Evolutionary conservation across 345 rosid species (phyloP), one percentile per base, ranked within the genome.

Genomic region (Eucalyptus tenuipes): DNA sequence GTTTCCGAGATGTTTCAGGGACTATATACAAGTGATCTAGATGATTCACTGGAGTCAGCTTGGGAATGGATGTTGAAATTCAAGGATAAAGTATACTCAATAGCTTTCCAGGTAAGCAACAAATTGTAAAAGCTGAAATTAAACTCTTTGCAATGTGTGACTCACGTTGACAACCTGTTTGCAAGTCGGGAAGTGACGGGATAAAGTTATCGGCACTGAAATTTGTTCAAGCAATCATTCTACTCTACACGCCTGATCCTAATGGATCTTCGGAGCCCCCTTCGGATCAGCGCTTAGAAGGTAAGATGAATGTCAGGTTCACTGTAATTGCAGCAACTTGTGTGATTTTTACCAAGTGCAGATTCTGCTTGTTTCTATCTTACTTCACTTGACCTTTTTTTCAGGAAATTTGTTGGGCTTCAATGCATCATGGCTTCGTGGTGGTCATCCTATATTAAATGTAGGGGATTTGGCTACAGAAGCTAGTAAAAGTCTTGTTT

Each of bases 401-500:
- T 88, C 88, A 96, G 99, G 96, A 89, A 89, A 88, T 89, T 88
- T 82, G 86, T 86, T 79, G 85, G 98, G 94, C 48, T 98, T 98
- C 90, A 98, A 97, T 87, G 91, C 95, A 91, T 93, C 98, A 88
- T 93, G 98, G 95, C 92, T 98, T 91, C 97, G 97, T 88, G 95
- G 95, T 88, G 96, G 98, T 71, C 99, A 98, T 93, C 97, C 99
- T 91, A 88, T 95, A 68, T 93, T 98, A 88, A 95, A 96, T 88
- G 89, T 95, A 84, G 99, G 98, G 88, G 98, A 97, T 91, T 92
- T 98, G 90, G 95, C 99, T 44, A 90, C 94, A 89, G 99, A 98
- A 93, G 99, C 99, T 86, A 95, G 97, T 92, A 94, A 93, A 91
- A 94, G 90, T 87, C 91, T 98, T 94, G 96, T 92, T 89, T 93